These are phyloP conservation scores for Theileria sp. DNA, from an alignment of 169 alveolate species.

Conservation along the genomic window DNA sequence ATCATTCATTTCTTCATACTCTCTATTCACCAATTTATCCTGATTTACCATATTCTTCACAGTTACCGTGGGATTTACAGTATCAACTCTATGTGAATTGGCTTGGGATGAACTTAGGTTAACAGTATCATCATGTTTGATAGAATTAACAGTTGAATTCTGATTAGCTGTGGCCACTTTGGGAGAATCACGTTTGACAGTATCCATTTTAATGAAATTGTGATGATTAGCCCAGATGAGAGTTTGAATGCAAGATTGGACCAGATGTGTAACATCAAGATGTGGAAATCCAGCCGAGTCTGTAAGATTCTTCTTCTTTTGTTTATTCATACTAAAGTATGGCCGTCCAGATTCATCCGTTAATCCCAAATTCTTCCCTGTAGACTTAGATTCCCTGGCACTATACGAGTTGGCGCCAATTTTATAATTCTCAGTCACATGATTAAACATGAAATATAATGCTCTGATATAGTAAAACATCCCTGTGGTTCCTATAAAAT, in stretches of 20 bases:
- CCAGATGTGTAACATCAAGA: constrained; percentile 47
- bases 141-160: no score
- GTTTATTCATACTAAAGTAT: constrained; percentile 7
- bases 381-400: neutral
- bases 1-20: neutral
- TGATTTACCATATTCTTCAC: no score
- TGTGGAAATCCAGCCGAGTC: constrained; percentile 3
- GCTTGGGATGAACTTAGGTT: no score
- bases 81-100: no score
- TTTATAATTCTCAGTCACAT: constrained; percentile 26
- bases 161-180: no score
- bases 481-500: constrained; percentile 37
- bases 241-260: constrained; percentile 43
- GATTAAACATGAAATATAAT: constrained; percentile 30
- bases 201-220: no score
- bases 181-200: no score
- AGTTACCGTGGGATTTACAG: no score
- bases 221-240: constrained; percentile 38
- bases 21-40: neutral
- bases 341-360: neutral
- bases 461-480: constrained; percentile 50
- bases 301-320: constrained; percentile 13
- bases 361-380: neutral
- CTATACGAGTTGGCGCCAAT: constrained; percentile 7
- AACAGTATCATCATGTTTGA: no score